Evolutionary conservation across 768 basidiomycete genomes (phyloP).

Genomic region (Jaapia argillacea): DNA sequence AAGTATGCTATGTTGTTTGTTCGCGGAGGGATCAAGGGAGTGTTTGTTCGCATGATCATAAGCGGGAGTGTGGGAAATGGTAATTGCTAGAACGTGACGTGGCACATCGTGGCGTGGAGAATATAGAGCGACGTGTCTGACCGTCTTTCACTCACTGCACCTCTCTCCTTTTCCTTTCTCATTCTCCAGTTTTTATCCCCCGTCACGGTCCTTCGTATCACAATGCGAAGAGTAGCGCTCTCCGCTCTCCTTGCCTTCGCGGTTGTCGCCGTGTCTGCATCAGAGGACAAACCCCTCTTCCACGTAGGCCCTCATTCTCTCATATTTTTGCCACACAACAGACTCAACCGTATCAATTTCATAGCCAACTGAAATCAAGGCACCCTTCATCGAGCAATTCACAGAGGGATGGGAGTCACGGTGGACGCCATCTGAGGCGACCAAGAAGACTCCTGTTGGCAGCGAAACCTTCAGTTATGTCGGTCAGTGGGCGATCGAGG

Average conservation of each 20-base stretch:
- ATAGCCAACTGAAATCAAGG: slow-evolving; percentile 71
- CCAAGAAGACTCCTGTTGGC: slow-evolving; percentile 94
- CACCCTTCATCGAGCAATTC: slow-evolving; percentile 95
- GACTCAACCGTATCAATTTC: too few species aligned
- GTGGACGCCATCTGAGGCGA: slow-evolving; percentile 96
- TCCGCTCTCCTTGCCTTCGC: slow-evolving; percentile 60
- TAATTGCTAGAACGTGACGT: slow-evolving; percentile 17
- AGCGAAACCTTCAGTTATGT: slow-evolving; percentile 97
- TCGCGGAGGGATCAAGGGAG: too few species aligned
- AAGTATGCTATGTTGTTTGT: background rate
- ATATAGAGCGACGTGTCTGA: slow-evolving; percentile 18
- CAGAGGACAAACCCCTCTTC: slow-evolving; percentile 55
- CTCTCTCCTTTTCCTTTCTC: slow-evolving; percentile 24
- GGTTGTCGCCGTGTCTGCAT: slow-evolving; percentile 52
- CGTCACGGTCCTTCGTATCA: slow-evolving; percentile 60
- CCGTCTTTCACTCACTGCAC: slow-evolving; percentile 25
- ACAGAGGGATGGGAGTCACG: slow-evolving; percentile 81
- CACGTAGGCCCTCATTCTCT: slow-evolving; percentile 31
- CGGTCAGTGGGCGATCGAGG: slow-evolving; percentile 95
- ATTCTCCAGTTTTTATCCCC: slow-evolving; percentile 22
- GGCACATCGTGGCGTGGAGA: slow-evolving; percentile 26
- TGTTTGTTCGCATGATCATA: too few species aligned
- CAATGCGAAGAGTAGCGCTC: slow-evolving; percentile 84
- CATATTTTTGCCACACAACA: slow-evolving; percentile 3
- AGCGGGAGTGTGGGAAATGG: slow-evolving; percentile 24